phyloP scores from a whole-genome alignment of 2,329 filamentous ascomycete genomes.

The Rutstroemia sp. region DNA sequence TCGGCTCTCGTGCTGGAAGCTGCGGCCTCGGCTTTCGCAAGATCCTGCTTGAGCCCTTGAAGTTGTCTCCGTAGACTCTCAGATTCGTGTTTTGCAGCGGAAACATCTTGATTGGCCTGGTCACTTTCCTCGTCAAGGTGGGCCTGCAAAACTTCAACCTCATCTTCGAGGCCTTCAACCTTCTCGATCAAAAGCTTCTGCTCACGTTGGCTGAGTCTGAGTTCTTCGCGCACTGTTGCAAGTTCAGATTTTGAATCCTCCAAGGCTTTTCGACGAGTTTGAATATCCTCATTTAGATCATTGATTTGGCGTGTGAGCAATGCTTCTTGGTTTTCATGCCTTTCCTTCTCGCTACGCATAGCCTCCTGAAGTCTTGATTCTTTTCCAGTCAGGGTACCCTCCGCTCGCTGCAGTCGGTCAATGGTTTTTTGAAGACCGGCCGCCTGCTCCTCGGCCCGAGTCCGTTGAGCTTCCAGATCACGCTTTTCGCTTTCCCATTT shows the following conservation, averaged over 20 bases:
- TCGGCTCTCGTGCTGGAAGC: slow-evolving; percentile 24
- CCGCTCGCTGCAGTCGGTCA: slow-evolving; percentile 59
- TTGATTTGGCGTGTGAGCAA: slow-evolving; percentile 66
- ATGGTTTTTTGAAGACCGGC: slow-evolving; percentile 62
- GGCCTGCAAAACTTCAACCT: slow-evolving; percentile 65
- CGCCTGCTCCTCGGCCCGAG: slow-evolving; percentile 60
- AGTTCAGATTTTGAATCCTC: slow-evolving; percentile 61
- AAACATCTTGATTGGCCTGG: slow-evolving; percentile 43
- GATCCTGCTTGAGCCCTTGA: slow-evolving; percentile 27
- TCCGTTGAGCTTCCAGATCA: slow-evolving; percentile 56
- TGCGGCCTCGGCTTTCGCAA: slow-evolving; percentile 25
- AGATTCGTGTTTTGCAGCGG: slow-evolving; percentile 35
- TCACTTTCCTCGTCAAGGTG: slow-evolving; percentile 51
- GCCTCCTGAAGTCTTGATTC: slow-evolving; percentile 61
- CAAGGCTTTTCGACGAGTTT: slow-evolving; percentile 56
- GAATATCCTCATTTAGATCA: slow-evolving; percentile 64
- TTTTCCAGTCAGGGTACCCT: slow-evolving; percentile 60
- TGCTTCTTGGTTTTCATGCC: slow-evolving; percentile 65
- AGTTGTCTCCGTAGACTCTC: slow-evolving; percentile 39
- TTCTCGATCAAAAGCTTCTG: slow-evolving; percentile 57
- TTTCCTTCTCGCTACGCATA: slow-evolving; percentile 62
- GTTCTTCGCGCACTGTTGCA: slow-evolving; percentile 57
- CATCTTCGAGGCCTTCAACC: slow-evolving; percentile 62
- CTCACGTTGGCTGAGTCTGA: slow-evolving; percentile 60
- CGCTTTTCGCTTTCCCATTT: slow-evolving; percentile 64